phyloP scores from a whole-genome alignment of 2,329 filamentous ascomycete species.

The Penicillium psychrosexuale region DNA sequence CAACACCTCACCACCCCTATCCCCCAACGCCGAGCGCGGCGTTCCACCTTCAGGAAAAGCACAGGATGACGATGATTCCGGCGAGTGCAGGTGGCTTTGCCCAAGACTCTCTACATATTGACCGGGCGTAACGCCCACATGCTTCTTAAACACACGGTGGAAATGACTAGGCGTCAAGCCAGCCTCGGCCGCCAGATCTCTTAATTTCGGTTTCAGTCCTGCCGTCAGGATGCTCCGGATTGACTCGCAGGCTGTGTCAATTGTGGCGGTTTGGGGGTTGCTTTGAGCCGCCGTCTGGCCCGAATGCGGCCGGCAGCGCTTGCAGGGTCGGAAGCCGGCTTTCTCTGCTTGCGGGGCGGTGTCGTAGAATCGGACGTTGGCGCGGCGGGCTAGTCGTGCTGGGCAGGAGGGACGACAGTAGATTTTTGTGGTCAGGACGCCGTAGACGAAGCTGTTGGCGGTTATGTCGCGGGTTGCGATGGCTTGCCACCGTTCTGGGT shows the following conservation, averaged over 20 bases:
- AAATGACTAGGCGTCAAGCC: slow-evolving; percentile 53
- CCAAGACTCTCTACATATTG: slow-evolving; percentile 29
- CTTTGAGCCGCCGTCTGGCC: slow-evolving; percentile 23
- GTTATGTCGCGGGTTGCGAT: slow-evolving; percentile 45
- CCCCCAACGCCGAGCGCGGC: background rate
- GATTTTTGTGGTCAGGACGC: slow-evolving; percentile 55
- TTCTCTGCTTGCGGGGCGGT: slow-evolving; percentile 47
- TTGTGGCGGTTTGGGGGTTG: slow-evolving; percentile 33
- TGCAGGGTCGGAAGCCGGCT: slow-evolving; percentile 55
- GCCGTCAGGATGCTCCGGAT: slow-evolving; percentile 26
- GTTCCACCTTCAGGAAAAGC: slow-evolving; percentile 12
- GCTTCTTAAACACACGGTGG: slow-evolving; percentile 55
- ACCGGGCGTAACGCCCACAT: slow-evolving; percentile 51
- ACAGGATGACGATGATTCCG: slow-evolving; percentile 3
- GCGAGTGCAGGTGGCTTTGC: slow-evolving; percentile 2
- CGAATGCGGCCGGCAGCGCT: slow-evolving; percentile 50
- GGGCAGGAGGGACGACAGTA: slow-evolving; percentile 57
- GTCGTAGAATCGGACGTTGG: slow-evolving; percentile 55
- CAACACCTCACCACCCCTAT: slow-evolving; percentile 2
- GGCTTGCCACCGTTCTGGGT: slow-evolving; percentile 43
- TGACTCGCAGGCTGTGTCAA: slow-evolving; percentile 32
- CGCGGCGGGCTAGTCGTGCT: slow-evolving; percentile 56
- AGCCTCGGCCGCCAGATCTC: slow-evolving; percentile 48
- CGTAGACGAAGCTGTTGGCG: slow-evolving; percentile 54
- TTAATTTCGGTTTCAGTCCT: slow-evolving; percentile 39